Percentiles rank a stretch among this genome's conserved stretches.
Conservation (phyloP, 2,329 filamentous ascomycete species). For the Fusarium denticulatum region DNA sequence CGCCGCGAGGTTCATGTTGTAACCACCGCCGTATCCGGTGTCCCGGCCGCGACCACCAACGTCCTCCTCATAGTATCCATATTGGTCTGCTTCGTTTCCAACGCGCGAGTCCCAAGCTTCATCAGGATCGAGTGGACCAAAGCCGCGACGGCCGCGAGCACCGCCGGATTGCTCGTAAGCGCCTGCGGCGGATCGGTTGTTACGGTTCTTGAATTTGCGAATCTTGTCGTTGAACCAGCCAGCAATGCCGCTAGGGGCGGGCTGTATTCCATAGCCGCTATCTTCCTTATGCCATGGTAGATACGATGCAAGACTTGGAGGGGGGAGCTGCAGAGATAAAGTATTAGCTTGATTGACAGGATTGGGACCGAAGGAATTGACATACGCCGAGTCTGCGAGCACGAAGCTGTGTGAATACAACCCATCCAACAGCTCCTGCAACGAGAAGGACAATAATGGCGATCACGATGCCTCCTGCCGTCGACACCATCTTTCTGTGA, state of each 20-base stretch:
- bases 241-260: slow-evolving; percentile 69
- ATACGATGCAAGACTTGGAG: slow-evolving; percentile 73
- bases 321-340: slow-evolving; percentile 66
- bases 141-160: slow-evolving; percentile 62
- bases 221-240: slow-evolving; percentile 79
- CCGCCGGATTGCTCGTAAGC: slow-evolving; percentile 73
- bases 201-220: slow-evolving; percentile 70
- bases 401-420: slow-evolving; percentile 76
- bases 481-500: slow-evolving; percentile 60
- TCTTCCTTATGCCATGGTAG: slow-evolving; percentile 73
- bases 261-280: slow-evolving; percentile 59
- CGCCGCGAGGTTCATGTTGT: slow-evolving; percentile 60
- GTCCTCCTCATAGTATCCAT: slow-evolving; percentile 77
- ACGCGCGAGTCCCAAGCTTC: slow-evolving; percentile 88
- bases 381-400: slow-evolving; percentile 76
- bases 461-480: slow-evolving; percentile 76
- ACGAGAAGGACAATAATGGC: slow-evolving; percentile 72
- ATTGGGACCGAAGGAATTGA: slow-evolving; percentile 25
- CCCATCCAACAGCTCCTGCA: slow-evolving; percentile 69
- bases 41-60: slow-evolving; percentile 47
- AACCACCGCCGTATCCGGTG: slow-evolving; percentile 51
- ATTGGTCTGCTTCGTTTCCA: slow-evolving; percentile 74
- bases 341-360: slow-evolving; percentile 13
- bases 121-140: slow-evolving; percentile 79
- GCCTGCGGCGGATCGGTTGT: slow-evolving; percentile 72